phyloP scores from a whole-genome alignment of 2,329 filamentous ascomycete species.

The Domatiomyces catenatus region DNA sequence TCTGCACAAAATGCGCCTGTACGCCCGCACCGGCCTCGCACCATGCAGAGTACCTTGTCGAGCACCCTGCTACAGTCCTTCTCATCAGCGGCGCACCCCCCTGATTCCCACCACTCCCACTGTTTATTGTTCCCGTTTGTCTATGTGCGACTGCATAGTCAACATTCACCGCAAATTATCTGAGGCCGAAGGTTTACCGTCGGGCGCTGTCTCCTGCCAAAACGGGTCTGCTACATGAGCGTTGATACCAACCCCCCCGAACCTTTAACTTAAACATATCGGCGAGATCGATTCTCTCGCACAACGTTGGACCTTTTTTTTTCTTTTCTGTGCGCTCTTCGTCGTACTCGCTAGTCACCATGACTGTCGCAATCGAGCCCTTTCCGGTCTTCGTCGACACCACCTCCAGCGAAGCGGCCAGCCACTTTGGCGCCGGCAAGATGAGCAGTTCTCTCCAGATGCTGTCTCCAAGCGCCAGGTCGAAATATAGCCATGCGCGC shows the following conservation, averaged over 20 bases:
- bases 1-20: neutral
- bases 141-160: neutral
- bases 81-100: neutral
- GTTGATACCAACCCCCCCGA: neutral
- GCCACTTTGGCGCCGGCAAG: slow-evolving; percentile 16
- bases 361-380: slow-evolving; percentile 10
- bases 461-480: slow-evolving; percentile 4
- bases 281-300: neutral
- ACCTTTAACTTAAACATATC: neutral
- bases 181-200: neutral
- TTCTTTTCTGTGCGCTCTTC: neutral
- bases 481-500: neutral
- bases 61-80: neutral
- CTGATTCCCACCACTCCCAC: neutral
- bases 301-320: neutral
- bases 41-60: neutral
- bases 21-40: neutral
- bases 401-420: slow-evolving; percentile 11
- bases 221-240: neutral
- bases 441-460: slow-evolving; percentile 12
- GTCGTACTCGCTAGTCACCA: neutral
- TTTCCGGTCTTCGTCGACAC: slow-evolving; percentile 17
- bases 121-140: neutral
- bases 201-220: neutral
- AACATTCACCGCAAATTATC: neutral